Conservation (phyloP, 495 filamentous ascomycete species). For the Penicillium herquei region DNA sequence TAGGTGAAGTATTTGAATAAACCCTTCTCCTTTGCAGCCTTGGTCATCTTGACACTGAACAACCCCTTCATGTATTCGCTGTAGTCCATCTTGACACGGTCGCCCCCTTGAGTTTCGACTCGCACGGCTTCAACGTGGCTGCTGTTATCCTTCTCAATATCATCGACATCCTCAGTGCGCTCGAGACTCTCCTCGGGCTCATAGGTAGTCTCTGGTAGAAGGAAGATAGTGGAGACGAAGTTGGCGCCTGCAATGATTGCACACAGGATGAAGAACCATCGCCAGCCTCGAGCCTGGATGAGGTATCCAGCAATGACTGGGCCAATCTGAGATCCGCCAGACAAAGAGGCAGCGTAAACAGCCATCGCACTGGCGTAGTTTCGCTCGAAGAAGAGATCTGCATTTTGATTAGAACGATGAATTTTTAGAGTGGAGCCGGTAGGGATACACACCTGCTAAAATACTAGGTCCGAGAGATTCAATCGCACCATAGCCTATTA, state of each 20-base stretch:
- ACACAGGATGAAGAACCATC: constrained; percentile 37
- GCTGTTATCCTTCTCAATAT: constrained; percentile 15
- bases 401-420: neutral
- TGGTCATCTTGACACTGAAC: constrained; percentile 23
- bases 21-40: constrained; percentile 17
- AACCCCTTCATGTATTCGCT: constrained; percentile 29
- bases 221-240: constrained; percentile 28
- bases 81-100: constrained; percentile 20
- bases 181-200: constrained; percentile 20
- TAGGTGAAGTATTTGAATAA: constrained; percentile 18
- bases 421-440: neutral
- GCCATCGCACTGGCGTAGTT: constrained; percentile 44
- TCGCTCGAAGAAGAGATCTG: constrained; percentile 37
- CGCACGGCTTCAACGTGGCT: constrained; percentile 21
- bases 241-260: constrained; percentile 30
- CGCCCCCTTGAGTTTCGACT: constrained; percentile 8
- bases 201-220: constrained; percentile 31
- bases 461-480: constrained; percentile 40
- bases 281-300: constrained; percentile 28
- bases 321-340: constrained; percentile 34
- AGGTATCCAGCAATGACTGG: constrained; percentile 34
- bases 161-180: neutral
- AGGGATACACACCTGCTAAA: constrained; percentile 27
- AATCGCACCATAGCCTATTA: constrained; percentile 29
- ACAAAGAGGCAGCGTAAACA: constrained; percentile 33